Evolutionary conservation across 306 rosid species (phyloP).

Genomic region (Hippophae gyantsensis): DNA sequence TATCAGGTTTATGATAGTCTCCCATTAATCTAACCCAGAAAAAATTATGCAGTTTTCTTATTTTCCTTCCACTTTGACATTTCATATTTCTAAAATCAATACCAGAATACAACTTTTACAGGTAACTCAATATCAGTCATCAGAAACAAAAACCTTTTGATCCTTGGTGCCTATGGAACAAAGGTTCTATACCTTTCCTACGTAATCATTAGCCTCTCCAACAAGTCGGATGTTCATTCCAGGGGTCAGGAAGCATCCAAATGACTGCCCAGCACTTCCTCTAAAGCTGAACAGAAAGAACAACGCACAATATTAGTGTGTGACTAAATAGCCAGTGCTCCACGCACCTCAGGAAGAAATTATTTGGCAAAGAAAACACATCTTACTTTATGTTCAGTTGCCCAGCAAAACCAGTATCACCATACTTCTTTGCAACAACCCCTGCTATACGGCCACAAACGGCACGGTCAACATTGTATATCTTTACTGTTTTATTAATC

Average conservation of each 20-base stretch:
- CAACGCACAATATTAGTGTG: constrained; percentile 16
- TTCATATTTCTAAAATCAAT: neutral
- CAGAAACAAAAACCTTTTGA: neutral
- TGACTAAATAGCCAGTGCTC: constrained; percentile 3
- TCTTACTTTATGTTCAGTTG: constrained; percentile 85
- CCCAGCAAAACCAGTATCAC: constrained; percentile 97
- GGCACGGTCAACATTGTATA: constrained; percentile 84
- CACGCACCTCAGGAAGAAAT: constrained; percentile 2
- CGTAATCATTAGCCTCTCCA: constrained; percentile 97
- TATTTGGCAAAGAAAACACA: constrained; percentile 12
- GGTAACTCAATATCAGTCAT: neutral
- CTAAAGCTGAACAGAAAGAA: constrained; percentile 48
- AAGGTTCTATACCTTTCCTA: constrained; percentile 67
- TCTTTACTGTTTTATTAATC: constrained; percentile 51
- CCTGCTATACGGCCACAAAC: constrained; percentile 93
- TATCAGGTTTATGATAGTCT: too few relatives aligned
- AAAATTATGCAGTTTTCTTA: too few relatives aligned
- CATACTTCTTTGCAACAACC: constrained; percentile 83
- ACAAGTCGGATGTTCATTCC: constrained; percentile 92
- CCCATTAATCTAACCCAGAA: too few relatives aligned
- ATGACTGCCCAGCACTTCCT: constrained; percentile 99
- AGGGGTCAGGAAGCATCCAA: constrained; percentile 95
- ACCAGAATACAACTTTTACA: neutral
- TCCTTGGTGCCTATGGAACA: neutral
- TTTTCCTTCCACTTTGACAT: too few relatives aligned